Base-by-base conservation (phyloP, 1,284 basidiomycete genomes). In the Cutaneotrichosporon cyanovorans region DNA sequence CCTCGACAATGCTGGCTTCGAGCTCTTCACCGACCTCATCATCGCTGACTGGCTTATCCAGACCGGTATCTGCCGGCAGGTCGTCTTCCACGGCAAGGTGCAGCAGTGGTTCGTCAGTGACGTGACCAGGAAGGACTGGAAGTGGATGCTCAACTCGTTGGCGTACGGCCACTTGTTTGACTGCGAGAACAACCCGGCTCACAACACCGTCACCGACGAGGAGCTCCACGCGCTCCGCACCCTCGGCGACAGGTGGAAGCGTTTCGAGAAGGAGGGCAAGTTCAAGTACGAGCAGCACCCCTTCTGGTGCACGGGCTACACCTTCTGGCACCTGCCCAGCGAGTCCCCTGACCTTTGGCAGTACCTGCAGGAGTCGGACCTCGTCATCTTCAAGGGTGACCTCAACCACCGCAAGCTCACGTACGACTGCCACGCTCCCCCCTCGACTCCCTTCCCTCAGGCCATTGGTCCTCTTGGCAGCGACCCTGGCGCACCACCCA, bases 331-430 rank as follows among this genome's bases (percentile, higher is more conserved):
- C 56, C 74, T 97, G 48, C 84, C 85, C 60, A 78, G 78, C 42
- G 90, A 91, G 70, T 87, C 88, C 1, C 89, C 89, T 3, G 92
- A 96, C 78, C 78, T 96, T 42, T 96, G 95, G 80, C 78, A 95
- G 45, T 83, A 95, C 69, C 81, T 97, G 39, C 84, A 86, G 53
- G 83, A 82, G 36, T 89, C 87, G 25, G 85, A 97, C 66, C 80
- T 96, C 36, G 92, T 96, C 64, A 81, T 87, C 74, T 97, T 95
- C 81, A 97, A 97, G 74, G 90, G 91, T 34, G 92, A 95, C 65
- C 74, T 96, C 37, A 96, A 96, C 72, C 86, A 88, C 71, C 82
- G 87, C 37, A 65, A 88, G 74, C 75, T 96, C 59, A 90, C 87
- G 4, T 92, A 91, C 65, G 89, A 93, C 64, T 93, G 90, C 63